Base-by-base conservation (phyloP, 768 basidiomycete species). In the Trametes elegans region DNA sequence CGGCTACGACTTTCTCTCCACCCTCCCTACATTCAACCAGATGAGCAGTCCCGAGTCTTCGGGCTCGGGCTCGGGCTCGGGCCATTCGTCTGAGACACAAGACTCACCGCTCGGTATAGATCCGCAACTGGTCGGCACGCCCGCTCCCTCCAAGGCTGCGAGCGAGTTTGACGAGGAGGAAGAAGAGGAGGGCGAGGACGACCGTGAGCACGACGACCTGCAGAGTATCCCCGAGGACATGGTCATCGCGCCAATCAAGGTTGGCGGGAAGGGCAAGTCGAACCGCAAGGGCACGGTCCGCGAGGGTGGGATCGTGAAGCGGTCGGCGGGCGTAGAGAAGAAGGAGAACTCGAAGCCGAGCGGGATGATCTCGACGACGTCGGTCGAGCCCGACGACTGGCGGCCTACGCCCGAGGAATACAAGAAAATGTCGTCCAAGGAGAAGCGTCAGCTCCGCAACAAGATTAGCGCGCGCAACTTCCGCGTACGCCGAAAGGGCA, bases 381-480 rank as follows among this genome's bases (percentile, higher is more conserved):
- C 64, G 16, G 47, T n/a, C 8, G 69, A 84, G 5, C 78, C 84
- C 14, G 87, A 87, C 28, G 88, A 93, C 62, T 92, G 90, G 88
- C 80, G 90, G 44, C 92, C 91, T 7, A 80, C 84, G 3, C 88
- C 93, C 0, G 96, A 97, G 61, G 93, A 94, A 58, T 97, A 98
- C 75, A 87, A 90, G 67, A 98, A 93, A 71, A 89, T 99, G 82
- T 84, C 84, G 5, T 88, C 85, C 65, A 98, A 96, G 74, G 95
- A 98, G 76, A 98, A 98, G 72, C 76, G 97, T 8, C 96, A 98
- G 70, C 75, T 98, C 38, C 71, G 96, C 46, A 99, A 99, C 76
- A 99, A 99, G 84, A 93, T 98, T 63, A 88, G 86, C 61, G 96
- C 96, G 0, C 76, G 95, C 49, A 97, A 96, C 68, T 98, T 98